Evolutionary conservation across 2,329 filamentous ascomycete genomes (phyloP), one percentile per base, ranked within the genome.

Genomic region (Drechslerella coelobrocha): DNA sequence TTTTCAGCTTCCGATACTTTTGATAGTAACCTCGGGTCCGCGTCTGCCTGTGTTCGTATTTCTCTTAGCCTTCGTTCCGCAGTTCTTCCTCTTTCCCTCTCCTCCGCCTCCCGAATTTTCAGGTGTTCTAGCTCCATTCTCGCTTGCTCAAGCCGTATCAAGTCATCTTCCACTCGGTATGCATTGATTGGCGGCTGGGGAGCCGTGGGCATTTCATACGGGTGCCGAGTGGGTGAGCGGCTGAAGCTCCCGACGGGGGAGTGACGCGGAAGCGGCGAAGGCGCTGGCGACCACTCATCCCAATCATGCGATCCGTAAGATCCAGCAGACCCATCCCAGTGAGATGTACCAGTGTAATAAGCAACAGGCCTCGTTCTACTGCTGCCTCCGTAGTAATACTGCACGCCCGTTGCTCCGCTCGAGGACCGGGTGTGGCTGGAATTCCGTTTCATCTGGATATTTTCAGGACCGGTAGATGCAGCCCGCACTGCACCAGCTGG

Each of bases 41-140:
- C 66, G 66, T 56, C 52, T 63, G 66, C 66, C 66, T 71, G 66
- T 71, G 59, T 63, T 47, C 59, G 37, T 59, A 71, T 71, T 71
- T 71, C 66, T 71, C 66, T 71, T 71, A 71, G 66, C 54, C 66
- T 71, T 61, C 68, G 54, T 66, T 72, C 68, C 21, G 61, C 68
- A 53, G 61, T 72, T 56, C 68, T 48, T 29, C 68, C 68, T 47
- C 68, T 52, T 39, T 72, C 68, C 41, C 50, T 66, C 27, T 72
- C 68, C 19, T 72, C 68, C 45, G 48, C 56, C 61, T 66, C 61
- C 27, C 61, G 54, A 24, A 72, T 47, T 26, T 66, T 61, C n/a
- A 72, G 55, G 27, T 72, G 60, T 27, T 66, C 61, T 5, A 65
- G 55, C 48, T 66, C 68, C 37, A 66, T 24, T 50, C 68, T 55